phyloP scores from a whole-genome alignment of 2,329 filamentous ascomycete genomes.

The Neofusicoccum ribis region DNA sequence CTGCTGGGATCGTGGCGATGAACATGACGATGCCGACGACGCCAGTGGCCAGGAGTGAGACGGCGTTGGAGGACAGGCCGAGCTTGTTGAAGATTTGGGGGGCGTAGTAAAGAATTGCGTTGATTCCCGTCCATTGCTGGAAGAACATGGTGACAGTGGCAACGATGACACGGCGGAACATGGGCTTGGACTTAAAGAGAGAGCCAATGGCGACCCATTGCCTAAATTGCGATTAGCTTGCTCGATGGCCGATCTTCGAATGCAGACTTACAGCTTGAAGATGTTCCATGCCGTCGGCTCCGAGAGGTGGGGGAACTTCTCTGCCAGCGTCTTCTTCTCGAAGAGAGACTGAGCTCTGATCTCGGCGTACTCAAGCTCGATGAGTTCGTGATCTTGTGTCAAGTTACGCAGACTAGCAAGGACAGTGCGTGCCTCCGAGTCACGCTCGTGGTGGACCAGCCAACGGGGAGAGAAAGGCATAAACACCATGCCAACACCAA shows the following conservation, averaged over 20 bases:
- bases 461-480: constrained; percentile 80
- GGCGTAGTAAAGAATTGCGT: constrained; percentile 51
- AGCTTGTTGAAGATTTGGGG: constrained; percentile 51
- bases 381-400: constrained; percentile 62
- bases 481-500: constrained; percentile 71
- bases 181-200: constrained; percentile 64
- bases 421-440: constrained; percentile 64
- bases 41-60: constrained; percentile 66
- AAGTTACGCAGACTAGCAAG: constrained; percentile 66
- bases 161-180: constrained; percentile 66
- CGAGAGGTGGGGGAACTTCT: constrained; percentile 66
- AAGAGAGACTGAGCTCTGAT: constrained; percentile 79
- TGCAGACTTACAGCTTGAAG: constrained; percentile 31
- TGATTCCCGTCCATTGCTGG: constrained; percentile 52
- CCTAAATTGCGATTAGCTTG: constrained; percentile 41
- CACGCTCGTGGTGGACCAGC: constrained; percentile 69
- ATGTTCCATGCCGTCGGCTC: constrained; percentile 62
- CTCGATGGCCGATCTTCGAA: too few species aligned
- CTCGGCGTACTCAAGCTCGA: constrained; percentile 77
- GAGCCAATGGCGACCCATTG: constrained; percentile 68
- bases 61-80: constrained; percentile 47
- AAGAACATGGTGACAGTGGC: constrained; percentile 55
- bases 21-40: constrained; percentile 73
- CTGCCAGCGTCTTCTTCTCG: constrained; percentile 68
- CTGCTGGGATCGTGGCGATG: constrained; percentile 64